These are phyloP conservation scores for Lasiodiplodia hormozganensis DNA, from an alignment of 2,329 filamentous ascomycete genomes.

Conservation along the genomic window DNA sequence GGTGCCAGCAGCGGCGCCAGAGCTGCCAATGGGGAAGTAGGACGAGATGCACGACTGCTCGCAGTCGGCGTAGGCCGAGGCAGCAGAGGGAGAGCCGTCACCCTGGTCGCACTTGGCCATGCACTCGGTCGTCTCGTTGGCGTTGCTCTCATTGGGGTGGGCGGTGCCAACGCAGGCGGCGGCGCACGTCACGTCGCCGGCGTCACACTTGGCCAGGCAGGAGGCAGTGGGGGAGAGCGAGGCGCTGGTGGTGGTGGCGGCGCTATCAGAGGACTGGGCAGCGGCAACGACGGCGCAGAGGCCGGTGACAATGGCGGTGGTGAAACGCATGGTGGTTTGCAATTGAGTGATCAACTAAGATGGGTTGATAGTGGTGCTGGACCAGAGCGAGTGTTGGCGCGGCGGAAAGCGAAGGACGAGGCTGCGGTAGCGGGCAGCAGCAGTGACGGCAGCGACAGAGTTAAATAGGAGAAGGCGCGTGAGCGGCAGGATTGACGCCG, in stretches of 20 bases:
- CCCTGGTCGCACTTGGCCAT: conserved; percentile 62
- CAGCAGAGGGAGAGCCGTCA: conserved; percentile 54
- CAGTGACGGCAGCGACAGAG: neutral
- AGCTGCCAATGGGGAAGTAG: conserved; percentile 54
- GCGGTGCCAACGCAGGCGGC: conserved; percentile 60
- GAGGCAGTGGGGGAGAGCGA: conserved; percentile 40
- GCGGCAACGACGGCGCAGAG: conserved; percentile 45
- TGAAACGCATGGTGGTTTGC: conserved; percentile 51
- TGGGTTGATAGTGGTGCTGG: conserved; percentile 5
- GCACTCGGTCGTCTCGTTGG: conserved; percentile 59
- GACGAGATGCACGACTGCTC: conserved; percentile 57
- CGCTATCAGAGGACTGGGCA: conserved; percentile 39
- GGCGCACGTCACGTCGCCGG: conserved; percentile 58
- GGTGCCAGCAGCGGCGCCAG: conserved; percentile 31
- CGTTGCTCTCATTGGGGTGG: conserved; percentile 58
- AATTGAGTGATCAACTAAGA: conserved; percentile 28
- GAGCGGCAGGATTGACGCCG: conserved; percentile 28
- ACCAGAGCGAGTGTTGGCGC: conserved; percentile 31
- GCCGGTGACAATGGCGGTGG: conserved; percentile 51
- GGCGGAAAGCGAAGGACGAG: conserved; percentile 30
- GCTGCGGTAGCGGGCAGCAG: conserved; percentile 6
- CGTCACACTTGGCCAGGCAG: conserved; percentile 48
- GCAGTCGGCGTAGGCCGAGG: conserved; percentile 56
- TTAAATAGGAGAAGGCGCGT: conserved; percentile 35
- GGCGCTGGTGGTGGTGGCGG: conserved; percentile 44